Conservation (phyloP, 805 yeast species). For the Wickerhamiella lipophila region DNA sequence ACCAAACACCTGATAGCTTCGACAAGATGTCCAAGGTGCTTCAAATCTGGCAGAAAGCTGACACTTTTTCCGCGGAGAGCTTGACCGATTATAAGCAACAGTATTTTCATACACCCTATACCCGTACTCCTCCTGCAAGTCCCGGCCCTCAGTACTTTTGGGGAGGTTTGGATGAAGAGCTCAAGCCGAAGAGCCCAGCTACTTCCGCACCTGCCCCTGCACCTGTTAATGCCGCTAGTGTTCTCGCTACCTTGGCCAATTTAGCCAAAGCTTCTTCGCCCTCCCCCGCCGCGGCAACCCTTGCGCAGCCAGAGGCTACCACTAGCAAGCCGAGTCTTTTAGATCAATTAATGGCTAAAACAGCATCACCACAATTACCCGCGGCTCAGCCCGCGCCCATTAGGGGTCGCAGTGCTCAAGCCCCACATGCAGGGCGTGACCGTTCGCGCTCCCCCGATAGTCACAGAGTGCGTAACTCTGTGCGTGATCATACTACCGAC, state of each 20-base stretch:
- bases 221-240: constrained; percentile 43
- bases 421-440: background rate
- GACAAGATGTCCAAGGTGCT: constrained; percentile 73
- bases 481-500: background rate
- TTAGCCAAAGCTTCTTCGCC: constrained; percentile 33
- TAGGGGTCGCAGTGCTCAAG: constrained; percentile 2
- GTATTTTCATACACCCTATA: constrained; percentile 35
- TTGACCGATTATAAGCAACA: constrained; percentile 45
- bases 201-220: constrained; percentile 21
- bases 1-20: constrained; percentile 18
- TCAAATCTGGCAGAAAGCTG: constrained; percentile 84
- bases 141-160: constrained; percentile 33
- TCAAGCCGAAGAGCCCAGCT: background rate
- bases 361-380: background rate
- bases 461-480: constrained; percentile 9
- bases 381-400: background rate
- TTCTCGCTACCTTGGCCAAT: constrained; percentile 52
- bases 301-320: constrained; percentile 13
- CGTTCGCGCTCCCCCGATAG: constrained; percentile 5
- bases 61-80: constrained; percentile 51
- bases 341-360: constrained; percentile 13
- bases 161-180: constrained; percentile 10
- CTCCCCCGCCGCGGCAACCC: constrained; percentile 16
- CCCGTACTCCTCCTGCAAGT: constrained; percentile 60
- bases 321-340: constrained; percentile 9